These are phyloP conservation scores for Panaeolus papilionaceus DNA, from an alignment of 768 basidiomycete genomes.

Conservation along the genomic window DNA sequence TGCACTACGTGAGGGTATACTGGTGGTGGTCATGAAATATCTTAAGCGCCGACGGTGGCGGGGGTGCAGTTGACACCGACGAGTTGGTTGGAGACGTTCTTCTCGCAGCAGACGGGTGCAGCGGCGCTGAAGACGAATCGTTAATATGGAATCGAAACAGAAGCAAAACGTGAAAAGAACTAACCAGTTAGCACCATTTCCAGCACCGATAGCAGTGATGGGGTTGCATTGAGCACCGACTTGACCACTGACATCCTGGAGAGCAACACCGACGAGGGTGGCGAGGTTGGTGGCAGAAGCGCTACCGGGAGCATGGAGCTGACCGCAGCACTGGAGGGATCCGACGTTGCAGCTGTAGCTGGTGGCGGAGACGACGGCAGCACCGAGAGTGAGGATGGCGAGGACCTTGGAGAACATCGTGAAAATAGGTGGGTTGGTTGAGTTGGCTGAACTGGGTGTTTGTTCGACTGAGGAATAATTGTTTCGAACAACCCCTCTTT, in stretches of 20 bases:
- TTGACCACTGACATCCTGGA: conserved; percentile 28
- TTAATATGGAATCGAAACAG: not conserved
- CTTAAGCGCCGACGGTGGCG: not conserved
- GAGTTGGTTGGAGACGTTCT: conserved; percentile 29
- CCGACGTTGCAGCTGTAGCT: not conserved
- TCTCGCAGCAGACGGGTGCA: conserved; percentile 38
- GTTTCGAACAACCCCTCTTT: not conserved
- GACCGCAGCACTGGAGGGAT: not conserved
- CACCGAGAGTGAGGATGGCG: not conserved
- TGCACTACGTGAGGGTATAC: not conserved
- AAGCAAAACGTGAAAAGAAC: not conserved
- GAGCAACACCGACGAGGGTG: conserved; percentile 32
- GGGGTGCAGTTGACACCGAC: conserved; percentile 1
- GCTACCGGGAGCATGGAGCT: conserved; percentile 10
- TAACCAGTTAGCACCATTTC: conserved; percentile 30
- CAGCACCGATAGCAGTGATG: conserved; percentile 32
- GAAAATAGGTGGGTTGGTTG: not conserved
- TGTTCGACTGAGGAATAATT: not conserved
- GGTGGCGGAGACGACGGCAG: not conserved
- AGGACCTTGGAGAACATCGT: not conserved
- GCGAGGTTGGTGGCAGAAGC: conserved; percentile 20
- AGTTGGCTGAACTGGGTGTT: conserved; percentile 4
- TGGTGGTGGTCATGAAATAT: not conserved
- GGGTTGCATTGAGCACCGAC: conserved; percentile 38
- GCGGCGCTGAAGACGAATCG: conserved; percentile 25